Percentiles rank a stretch among this genome's conserved stretches.
Conservation (phyloP, 306 rosid species). For the Glycine tomentella region DNA sequence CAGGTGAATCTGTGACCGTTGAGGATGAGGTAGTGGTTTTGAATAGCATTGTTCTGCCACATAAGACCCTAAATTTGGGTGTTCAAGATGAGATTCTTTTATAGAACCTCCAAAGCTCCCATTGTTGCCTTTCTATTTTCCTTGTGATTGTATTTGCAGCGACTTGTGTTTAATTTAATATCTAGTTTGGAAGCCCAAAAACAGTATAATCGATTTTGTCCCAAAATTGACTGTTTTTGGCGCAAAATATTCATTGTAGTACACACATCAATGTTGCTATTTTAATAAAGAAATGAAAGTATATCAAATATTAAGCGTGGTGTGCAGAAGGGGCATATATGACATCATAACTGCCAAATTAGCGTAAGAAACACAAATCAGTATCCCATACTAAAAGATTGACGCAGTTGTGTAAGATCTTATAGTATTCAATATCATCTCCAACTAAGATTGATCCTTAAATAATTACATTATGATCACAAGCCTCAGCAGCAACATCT, state of each 20-base stretch:
- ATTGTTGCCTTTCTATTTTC: constrained; percentile 15
- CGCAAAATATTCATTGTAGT: constrained; percentile 5
- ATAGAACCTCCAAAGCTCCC: constrained; percentile 44
- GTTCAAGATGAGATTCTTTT: constrained; percentile 95
- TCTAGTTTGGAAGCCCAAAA: constrained; percentile 35
- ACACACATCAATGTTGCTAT: background rate
- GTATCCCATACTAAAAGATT: too few relatives aligned
- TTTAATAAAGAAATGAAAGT: constrained; percentile 38
- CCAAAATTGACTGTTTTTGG: background rate
- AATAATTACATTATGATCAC: too few relatives aligned
- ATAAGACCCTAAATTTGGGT: constrained; percentile 85
- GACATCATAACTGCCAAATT: background rate
- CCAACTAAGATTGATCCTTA: too few relatives aligned
- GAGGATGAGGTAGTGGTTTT: constrained; percentile 96
- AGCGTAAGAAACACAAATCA: background rate
- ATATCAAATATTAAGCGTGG: background rate
- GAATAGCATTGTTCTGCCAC: constrained; percentile 90
- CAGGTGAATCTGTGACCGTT: constrained; percentile 90
- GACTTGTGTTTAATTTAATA: constrained; percentile 3
- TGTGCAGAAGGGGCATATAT: too few relatives aligned
- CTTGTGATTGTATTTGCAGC: constrained; percentile 28
- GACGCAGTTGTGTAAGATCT: too few relatives aligned
- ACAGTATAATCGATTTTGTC: constrained; percentile 25
- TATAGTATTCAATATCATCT: too few relatives aligned
- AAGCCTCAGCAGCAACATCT: too few relatives aligned